phyloP scores from a whole-genome alignment of 75 land plant species.

The Larix kaempferi region DNA sequence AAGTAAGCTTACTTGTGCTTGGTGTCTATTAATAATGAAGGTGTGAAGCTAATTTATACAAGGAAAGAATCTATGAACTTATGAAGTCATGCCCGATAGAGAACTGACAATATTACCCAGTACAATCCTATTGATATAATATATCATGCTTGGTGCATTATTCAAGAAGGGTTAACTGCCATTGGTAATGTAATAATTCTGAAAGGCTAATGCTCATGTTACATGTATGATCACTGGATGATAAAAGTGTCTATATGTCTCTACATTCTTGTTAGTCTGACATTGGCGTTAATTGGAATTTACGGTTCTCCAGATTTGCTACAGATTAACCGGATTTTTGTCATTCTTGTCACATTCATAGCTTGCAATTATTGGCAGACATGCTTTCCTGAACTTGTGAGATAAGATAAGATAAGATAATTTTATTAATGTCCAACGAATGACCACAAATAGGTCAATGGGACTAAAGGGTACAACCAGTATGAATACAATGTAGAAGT shows the following conservation, averaged over 20 bases:
- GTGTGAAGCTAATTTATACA: background rate
- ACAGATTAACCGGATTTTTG: background rate
- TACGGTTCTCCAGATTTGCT: background rate
- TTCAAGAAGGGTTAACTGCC: background rate
- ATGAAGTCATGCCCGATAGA: background rate
- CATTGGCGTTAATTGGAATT: background rate
- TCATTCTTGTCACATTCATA: too few relatives aligned
- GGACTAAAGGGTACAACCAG: too few relatives aligned
- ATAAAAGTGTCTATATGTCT: background rate
- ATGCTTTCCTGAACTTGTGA: too few relatives aligned
- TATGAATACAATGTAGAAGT: too few relatives aligned
- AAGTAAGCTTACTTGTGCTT: background rate
- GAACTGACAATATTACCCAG: too few relatives aligned
- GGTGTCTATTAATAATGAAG: background rate
- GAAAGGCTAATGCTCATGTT: background rate
- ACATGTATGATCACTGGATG: background rate
- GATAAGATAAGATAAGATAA: too few relatives aligned
- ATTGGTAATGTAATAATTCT: background rate
- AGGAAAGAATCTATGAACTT: background rate
- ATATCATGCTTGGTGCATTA: background rate
- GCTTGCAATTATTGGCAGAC: too few relatives aligned
- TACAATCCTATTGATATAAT: background rate
- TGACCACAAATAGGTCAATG: too few relatives aligned
- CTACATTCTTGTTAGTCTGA: background rate
- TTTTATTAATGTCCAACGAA: too few relatives aligned